Percentiles rank a stretch among this genome's conserved stretches.
phyloP scores from a whole-genome alignment of 768 basidiomycete genomes.

The Termitomyces sp. region DNA sequence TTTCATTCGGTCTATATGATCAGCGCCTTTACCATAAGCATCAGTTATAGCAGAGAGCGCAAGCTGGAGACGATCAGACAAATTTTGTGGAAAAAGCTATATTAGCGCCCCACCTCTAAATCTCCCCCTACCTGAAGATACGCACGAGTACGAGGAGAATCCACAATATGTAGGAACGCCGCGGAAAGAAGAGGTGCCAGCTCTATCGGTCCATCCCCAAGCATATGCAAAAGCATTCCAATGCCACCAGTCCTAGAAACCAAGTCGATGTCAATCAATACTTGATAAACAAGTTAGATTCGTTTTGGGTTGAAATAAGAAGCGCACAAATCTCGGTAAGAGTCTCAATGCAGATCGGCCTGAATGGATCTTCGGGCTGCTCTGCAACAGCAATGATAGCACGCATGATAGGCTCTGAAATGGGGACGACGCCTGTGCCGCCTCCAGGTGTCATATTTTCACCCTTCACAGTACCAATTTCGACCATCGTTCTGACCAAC shows the following conservation, averaged over 20 bases:
- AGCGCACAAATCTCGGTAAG: constrained; percentile 82
- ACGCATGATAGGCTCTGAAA: constrained; percentile 76
- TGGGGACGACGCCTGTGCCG: constrained; percentile 43
- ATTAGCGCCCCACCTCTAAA: constrained; percentile 62
- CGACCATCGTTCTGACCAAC: constrained; percentile 76
- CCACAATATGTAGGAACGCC: constrained; percentile 77
- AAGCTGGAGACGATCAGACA: constrained; percentile 40
- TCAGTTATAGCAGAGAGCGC: constrained; percentile 88
- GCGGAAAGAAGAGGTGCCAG: constrained; percentile 73
- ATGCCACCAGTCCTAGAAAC: constrained; percentile 79
- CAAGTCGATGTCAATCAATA: constrained; percentile 82
- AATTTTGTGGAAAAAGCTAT: background rate
- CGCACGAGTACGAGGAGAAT: constrained; percentile 76
- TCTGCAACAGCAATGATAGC: constrained; percentile 93
- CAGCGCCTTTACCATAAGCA: constrained; percentile 78
- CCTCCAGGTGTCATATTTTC: constrained; percentile 35
- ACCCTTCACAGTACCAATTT: constrained; percentile 59
- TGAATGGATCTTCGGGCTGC: constrained; percentile 85
- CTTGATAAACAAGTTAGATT: constrained; percentile 32
- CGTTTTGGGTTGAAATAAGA: background rate
- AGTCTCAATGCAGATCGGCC: constrained; percentile 77
- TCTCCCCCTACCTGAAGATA: constrained; percentile 80
- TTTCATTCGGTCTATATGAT: constrained; percentile 75
- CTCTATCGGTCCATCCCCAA: constrained; percentile 88
- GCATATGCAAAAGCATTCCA: constrained; percentile 75